Conservation (phyloP, 371 early-diverging fungal genomes). For the Rhizopus arrhizus region DNA sequence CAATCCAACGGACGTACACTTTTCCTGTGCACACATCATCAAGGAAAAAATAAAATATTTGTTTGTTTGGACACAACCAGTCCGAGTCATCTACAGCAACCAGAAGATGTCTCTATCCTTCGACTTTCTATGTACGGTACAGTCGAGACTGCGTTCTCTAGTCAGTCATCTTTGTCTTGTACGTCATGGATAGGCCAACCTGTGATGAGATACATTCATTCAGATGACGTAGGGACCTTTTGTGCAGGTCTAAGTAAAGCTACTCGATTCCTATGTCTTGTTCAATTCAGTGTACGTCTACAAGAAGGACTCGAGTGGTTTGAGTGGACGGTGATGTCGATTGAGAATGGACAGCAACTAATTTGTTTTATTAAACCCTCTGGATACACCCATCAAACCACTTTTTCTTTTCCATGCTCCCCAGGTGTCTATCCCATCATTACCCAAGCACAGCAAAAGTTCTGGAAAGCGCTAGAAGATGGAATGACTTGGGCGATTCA, state of each 20-base stretch:
- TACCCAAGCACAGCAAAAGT: constrained; percentile 15
- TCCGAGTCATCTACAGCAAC: constrained; percentile 9
- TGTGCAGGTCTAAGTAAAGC: constrained; percentile 23
- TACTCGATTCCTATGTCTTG: not conserved
- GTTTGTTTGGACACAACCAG: constrained; percentile 28
- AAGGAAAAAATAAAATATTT: not conserved
- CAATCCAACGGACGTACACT: constrained; percentile 11
- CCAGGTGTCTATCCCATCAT: not conserved
- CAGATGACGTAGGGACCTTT: constrained; percentile 25
- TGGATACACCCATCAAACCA: not conserved
- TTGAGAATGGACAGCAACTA: constrained; percentile 11
- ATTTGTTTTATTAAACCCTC: constrained; percentile 22
- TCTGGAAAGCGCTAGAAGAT: constrained; percentile 26
- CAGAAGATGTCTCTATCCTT: not conserved
- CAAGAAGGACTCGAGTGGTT: not conserved
- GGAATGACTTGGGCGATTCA: constrained; percentile 21
- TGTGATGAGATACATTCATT: constrained; percentile 31
- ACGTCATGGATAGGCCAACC: constrained; percentile 23
- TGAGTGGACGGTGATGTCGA: constrained; percentile 23
- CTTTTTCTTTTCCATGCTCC: not conserved
- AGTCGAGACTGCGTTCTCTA: constrained; percentile 21
- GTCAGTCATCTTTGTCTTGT: not conserved
- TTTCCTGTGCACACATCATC: constrained; percentile 5
- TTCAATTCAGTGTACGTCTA: not conserved
- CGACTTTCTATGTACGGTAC: constrained; percentile 36